phyloP scores from a whole-genome alignment of 2,329 filamentous ascomycete genomes.

The Didymellaceae sp. region DNA sequence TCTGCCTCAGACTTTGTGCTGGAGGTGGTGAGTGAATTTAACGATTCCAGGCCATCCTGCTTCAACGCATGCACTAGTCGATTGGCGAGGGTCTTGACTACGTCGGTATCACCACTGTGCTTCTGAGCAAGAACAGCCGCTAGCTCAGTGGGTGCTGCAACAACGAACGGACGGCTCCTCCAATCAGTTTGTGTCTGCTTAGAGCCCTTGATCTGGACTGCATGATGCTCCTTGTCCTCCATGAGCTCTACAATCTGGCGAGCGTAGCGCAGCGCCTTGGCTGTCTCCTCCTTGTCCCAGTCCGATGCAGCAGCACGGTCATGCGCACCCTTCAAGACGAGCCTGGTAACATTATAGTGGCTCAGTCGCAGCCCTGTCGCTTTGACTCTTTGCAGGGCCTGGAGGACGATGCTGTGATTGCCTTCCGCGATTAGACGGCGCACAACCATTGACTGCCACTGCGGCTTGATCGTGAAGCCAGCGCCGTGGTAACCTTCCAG shows the following conservation, averaged over 20 bases:
- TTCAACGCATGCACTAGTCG: constrained; percentile 47
- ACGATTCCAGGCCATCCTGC: constrained; percentile 23
- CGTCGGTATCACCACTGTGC: constrained; percentile 47
- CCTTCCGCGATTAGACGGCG: constrained; percentile 26
- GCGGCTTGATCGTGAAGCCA: constrained; percentile 20
- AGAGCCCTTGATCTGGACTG: constrained; percentile 13
- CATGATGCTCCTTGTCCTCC: constrained; percentile 50
- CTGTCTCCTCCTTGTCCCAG: constrained; percentile 49
- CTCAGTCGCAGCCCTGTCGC: constrained; percentile 35
- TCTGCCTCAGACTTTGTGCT: constrained; percentile 16
- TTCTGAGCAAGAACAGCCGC: constrained; percentile 50
- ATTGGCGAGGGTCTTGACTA: constrained; percentile 50
- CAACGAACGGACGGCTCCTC: constrained; percentile 43
- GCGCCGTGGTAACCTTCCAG: constrained; percentile 42
- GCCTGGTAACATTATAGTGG: constrained; percentile 32
- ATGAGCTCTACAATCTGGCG: constrained; percentile 51
- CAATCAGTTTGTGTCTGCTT: constrained; percentile 36
- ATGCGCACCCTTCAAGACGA: constrained; percentile 47
- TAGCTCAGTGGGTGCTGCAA: constrained; percentile 54
- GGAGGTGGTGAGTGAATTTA: constrained; percentile 12
- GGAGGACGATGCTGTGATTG: constrained; percentile 38
- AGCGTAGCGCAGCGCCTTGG: constrained; percentile 48
- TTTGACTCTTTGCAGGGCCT: constrained; percentile 36
- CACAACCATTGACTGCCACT: constrained; percentile 28
- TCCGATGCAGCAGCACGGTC: constrained; percentile 39